These are phyloP conservation scores for Acer saccharum DNA, from an alignment of 345 rosid species.

Conservation along the genomic window DNA sequence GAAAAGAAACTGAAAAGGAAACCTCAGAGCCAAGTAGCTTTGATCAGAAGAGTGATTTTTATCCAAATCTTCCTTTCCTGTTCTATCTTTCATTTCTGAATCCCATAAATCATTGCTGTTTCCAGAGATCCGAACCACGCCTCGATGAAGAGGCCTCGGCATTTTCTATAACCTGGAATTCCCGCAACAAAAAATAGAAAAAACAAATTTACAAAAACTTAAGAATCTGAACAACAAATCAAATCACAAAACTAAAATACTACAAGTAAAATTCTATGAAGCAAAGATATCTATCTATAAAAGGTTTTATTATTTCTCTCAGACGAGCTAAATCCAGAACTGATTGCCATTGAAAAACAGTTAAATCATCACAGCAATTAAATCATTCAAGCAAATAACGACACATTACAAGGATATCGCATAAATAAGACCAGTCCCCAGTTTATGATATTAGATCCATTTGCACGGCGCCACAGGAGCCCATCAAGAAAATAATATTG, in stretches of 20 bases:
- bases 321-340: conserved; percentile 8
- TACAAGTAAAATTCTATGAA: background rate
- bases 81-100: conserved; percentile 76
- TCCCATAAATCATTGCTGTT: conserved; percentile 63
- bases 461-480: conserved; percentile 16
- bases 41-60: conserved; percentile 59
- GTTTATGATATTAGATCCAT: conserved; percentile 41
- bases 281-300: background rate
- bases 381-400: background rate
- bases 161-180: conserved; percentile 47
- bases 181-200: conserved; percentile 12
- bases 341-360: background rate
- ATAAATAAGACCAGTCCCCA: conserved; percentile 19
- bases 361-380: background rate
- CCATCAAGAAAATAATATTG: background rate
- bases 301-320: background rate
- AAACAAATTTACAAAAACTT: background rate
- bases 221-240: background rate
- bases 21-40: conserved; percentile 49
- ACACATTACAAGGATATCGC: conserved; percentile 4
- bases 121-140: conserved; percentile 62
- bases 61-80: conserved; percentile 63
- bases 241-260: background rate
- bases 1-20: conserved; percentile 55
- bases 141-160: conserved; percentile 86